Evolutionary conservation across 2,329 filamentous ascomycete genomes (phyloP), one percentile per base, ranked within the genome.

Genomic region (Torrubiellomyces zombiae): DNA sequence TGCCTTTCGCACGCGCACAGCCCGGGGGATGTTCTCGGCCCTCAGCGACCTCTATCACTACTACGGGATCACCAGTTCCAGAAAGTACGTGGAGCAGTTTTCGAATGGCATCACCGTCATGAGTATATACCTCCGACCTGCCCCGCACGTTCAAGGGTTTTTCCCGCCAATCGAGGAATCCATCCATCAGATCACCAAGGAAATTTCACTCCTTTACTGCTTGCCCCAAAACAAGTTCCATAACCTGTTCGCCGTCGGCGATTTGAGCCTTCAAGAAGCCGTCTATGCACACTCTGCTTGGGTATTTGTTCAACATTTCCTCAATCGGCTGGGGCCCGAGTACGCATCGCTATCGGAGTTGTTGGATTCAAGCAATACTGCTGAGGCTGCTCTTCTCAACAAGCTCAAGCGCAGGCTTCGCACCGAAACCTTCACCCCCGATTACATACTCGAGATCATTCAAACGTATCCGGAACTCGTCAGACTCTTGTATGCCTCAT

Each of bases 11-110:
- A 81, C 86, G 38, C 76, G 85, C 35, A 92, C 86, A 11, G 89
- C 89, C 16, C 67, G 82, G 39, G 89, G 89, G 34, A 62, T 98
- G 42, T 98, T 98, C 66, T 93, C 85, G 39, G 83, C 89, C 15
- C 58, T 98, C 40, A 92, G 81, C 36, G 85, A 95, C 50, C 63
- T 98, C 18, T 98, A 98, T 60, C 89, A 98, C 58, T 95, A 94
- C 67, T 98, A 98, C 46, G 86, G 89, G 21, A 68, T 95, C 32
- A 98, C 89, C 3, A 92, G 81, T 44, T 89, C 89, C 15, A 70
- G 89, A 40, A 98, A 98, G 59, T 98, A 98, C 45, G 79, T 98
- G 23, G 81, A 98, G 56, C 89, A 95, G 56, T 98, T 98, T 63
- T 89, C 85, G 44, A 98, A 98, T 51, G 89, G 89, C 33, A 91